Base-by-base conservation (phyloP, 2,329 filamentous ascomycete species). In the Cryphonectria japonica region DNA sequence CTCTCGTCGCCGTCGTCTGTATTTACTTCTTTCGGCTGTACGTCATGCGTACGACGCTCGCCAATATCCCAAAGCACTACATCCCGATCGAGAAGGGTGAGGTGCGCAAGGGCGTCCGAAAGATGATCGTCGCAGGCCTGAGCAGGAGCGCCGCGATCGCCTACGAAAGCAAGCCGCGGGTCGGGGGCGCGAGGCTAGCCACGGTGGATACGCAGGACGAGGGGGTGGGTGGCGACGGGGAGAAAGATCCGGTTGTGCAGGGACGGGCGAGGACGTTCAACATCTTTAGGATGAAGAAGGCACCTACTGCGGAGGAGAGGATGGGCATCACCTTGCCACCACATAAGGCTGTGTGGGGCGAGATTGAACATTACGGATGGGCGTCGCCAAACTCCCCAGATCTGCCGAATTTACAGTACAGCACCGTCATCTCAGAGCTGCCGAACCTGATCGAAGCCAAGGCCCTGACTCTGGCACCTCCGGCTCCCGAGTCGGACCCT, bases 371-470 rank as follows among this genome's bases (percentile, higher is more conserved):
- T 78, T 85, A 90, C 22, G 96, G 95, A 67, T 98, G 96, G 95
- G 92, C 92, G 2, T 93, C 94, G 2, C 95, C 95, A 7, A 87
- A 88, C 41, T 92, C 89, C 0, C 83, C 87, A 11, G 92, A 96
- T 77, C 82, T 96, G 26, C 90, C 93, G 5, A 89, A 93, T 77
- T 82, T 98, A n/a, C 90, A 97, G 74, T 98, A 97, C 80, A 87
- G 86, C 75, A 89, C 90, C 1, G 93, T 99, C 34, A 85, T 98
- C 26, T 86, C 88, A 52, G 95, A 98, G 80, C 85, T 99, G 34
- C 93, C 95, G 1, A 92, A 97, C 78, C 86, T 98, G 39, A 93
- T 98, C 73, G 95, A 98, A 83, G 95, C 93, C 13, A 95, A 95
- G 79, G 95, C 94, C 0, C 89, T 98, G n/a, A 94, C 93, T 0